Evolutionary conservation across 331 rosid genomes (phyloP).

Genomic region (Malus hybrid): DNA sequence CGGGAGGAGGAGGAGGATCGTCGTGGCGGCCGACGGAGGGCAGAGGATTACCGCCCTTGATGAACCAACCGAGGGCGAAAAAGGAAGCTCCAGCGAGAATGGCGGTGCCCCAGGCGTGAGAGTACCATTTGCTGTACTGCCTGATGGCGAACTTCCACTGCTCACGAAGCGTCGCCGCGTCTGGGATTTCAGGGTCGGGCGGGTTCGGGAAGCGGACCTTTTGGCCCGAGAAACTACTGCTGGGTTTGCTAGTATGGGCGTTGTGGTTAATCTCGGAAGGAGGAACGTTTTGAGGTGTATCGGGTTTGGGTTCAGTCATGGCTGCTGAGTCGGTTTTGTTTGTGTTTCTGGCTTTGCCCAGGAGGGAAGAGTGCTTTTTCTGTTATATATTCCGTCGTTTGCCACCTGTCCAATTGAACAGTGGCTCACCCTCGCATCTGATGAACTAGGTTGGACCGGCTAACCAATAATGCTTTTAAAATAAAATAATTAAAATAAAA

Average conservation of each 20-base stretch:
- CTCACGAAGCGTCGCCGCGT: slow-evolving; percentile 69
- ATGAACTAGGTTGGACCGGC: not conserved
- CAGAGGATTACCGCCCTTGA: slow-evolving; percentile 83
- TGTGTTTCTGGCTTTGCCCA: not conserved
- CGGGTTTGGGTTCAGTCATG: slow-evolving; percentile 36
- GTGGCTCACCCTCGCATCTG: not conserved
- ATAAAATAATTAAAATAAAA: no score
- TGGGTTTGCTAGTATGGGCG: not conserved
- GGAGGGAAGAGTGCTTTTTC: not conserved
- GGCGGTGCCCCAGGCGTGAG: slow-evolving; percentile 96
- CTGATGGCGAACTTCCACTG: slow-evolving; percentile 75
- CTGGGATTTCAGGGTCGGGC: slow-evolving; percentile 59
- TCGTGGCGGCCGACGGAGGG: slow-evolving; percentile 40
- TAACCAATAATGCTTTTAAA: no score
- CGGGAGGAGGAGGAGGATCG: slow-evolving; percentile 20
- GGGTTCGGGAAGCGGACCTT: slow-evolving; percentile 48
- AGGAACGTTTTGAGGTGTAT: slow-evolving; percentile 12
- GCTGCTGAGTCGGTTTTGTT: not conserved
- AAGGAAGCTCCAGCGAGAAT: slow-evolving; percentile 81
- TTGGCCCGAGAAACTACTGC: slow-evolving; percentile 19
- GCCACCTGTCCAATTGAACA: not conserved
- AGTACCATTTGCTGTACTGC: slow-evolving; percentile 78
- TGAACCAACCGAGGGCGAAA: slow-evolving; percentile 87
- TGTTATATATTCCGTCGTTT: no score
- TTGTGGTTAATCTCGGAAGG: slow-evolving; percentile 14